These are phyloP conservation scores for Pythium monospermum DNA, from an alignment of 352 stramenopile species.

Conservation along the genomic window DNA sequence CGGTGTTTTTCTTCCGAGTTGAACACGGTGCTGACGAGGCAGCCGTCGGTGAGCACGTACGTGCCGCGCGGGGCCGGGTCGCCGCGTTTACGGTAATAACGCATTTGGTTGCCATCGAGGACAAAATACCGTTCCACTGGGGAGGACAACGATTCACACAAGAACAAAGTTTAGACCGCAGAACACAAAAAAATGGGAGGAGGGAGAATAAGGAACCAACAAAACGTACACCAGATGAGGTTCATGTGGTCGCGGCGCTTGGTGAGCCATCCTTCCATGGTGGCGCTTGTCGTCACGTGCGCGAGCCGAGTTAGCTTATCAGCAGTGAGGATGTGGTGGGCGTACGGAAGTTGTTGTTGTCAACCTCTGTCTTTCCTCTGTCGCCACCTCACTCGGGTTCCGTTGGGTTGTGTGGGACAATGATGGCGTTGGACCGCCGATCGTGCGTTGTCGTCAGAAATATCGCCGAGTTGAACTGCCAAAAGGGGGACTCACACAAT, in stretches of 20 bases:
- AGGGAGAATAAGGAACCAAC: background rate
- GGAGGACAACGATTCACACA: conserved; percentile 12
- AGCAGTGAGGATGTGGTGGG: background rate
- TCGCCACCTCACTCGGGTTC: too few species aligned
- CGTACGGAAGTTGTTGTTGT: too few species aligned
- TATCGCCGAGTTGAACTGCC: too few species aligned
- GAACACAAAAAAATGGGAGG: background rate
- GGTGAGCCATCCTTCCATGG: conserved; percentile 86
- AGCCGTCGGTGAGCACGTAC: conserved; percentile 82
- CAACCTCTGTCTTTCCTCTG: too few species aligned
- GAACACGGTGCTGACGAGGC: conserved; percentile 71
- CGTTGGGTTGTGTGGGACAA: too few species aligned
- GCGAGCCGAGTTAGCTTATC: background rate
- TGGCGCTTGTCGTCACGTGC: too few species aligned
- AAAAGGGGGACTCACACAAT: too few species aligned
- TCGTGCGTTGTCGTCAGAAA: too few species aligned
- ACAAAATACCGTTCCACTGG: conserved; percentile 85
- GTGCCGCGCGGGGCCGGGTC: conserved; percentile 76
- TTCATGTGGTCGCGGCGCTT: conserved; percentile 89
- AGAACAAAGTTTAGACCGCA: too few species aligned
- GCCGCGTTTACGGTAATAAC: conserved; percentile 84
- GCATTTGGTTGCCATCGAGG: conserved; percentile 79
- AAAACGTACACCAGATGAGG: conserved; percentile 80
- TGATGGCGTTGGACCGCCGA: too few species aligned
- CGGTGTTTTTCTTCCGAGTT: conserved; percentile 88